Evolutionary conservation across 257 asterid species (phyloP), one percentile per base, ranked within the genome.

Genomic region (Misopates orontium): DNA sequence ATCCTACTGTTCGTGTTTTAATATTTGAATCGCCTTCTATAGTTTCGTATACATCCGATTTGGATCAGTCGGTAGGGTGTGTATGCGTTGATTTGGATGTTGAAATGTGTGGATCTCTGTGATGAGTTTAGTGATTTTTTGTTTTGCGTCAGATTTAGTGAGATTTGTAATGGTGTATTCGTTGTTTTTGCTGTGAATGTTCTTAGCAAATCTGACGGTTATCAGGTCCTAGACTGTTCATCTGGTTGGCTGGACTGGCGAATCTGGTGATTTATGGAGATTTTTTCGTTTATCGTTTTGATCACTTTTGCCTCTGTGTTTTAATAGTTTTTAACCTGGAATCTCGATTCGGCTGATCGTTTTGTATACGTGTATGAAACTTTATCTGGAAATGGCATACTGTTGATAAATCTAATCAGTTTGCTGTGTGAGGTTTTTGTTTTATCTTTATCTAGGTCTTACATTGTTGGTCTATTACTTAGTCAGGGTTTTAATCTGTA

Each of bases 381-480:
- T 20, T 65, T 21, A 16, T 41, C 54, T 40, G 24, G 11, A 23
- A 18, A 11, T 47, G 22, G n/a, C 61, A 41, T 22, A 15, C 24
- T 21, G 16, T 60, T 32, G 44, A 31, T 21, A 16, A 31, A 10
- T 61, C 67, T 60, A 70, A 40, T 56, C 51, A 62, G 68, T 51
- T 54, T 32, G 14, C 42, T 23, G 18, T 39, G 65, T 41, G 51
- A 56, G 62, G 64, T 41, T 56, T 45, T 68, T 75, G 36, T 40
- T 20, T 62, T 52, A 40, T 2, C 22, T 16, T 45, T 44, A 49
- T 70, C 36, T 24, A 44, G 60, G 41, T 22, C 19, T 41, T 32
- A 22, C 21, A 16, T 20, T 11, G 47, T 4, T 23, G 36, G 44
- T 48, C 40, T 39, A 32, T 51, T 10, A 13, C 10, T 41, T 32